Evolutionary conservation across 805 yeast genomes (phyloP).

Genomic region (Kazachstania kunashirensis): DNA sequence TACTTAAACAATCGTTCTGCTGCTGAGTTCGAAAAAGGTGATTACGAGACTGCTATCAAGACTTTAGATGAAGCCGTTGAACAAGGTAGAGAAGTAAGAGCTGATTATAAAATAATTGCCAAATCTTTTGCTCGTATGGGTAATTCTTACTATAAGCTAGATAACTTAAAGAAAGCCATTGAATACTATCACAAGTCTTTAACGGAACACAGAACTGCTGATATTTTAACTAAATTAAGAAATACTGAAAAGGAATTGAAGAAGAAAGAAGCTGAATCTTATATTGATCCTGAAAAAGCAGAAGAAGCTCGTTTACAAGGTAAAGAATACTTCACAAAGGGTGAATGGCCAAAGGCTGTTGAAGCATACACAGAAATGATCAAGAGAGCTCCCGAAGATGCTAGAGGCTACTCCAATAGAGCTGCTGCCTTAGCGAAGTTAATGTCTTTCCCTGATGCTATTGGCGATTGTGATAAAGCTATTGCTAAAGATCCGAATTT

Average conservation of each 20-base stretch:
- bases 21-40: conserved; percentile 94
- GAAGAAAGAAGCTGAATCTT: conserved; percentile 63
- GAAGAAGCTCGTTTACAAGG: conserved; percentile 93
- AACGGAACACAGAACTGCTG: conserved; percentile 96
- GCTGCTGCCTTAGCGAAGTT: conserved; percentile 94
- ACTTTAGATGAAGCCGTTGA: conserved; percentile 81
- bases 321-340: conserved; percentile 76
- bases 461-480: conserved; percentile 84
- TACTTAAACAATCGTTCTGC: conserved; percentile 95
- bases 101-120: conserved; percentile 86
- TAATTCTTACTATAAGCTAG: conserved; percentile 64
- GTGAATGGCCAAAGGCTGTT: conserved; percentile 95
- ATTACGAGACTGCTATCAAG: conserved; percentile 70
- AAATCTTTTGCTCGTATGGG: conserved; percentile 92
- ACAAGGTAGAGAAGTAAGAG: conserved; percentile 78
- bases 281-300: conserved; percentile 83
- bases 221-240: conserved; percentile 78
- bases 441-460: conserved; percentile 95
- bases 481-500: conserved; percentile 80
- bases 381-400: conserved; percentile 93
- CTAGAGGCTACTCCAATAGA: conserved; percentile 94
- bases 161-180: conserved; percentile 63
- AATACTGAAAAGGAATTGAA: conserved; percentile 78
- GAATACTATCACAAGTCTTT: conserved; percentile 78
- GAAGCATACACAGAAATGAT: conserved; percentile 92